Percentiles rank a stretch among this genome's conserved stretches.
Evolutionary conservation across 176 grass and related monocot species (phyloP).

Genomic region (Zizania latifolia): DNA sequence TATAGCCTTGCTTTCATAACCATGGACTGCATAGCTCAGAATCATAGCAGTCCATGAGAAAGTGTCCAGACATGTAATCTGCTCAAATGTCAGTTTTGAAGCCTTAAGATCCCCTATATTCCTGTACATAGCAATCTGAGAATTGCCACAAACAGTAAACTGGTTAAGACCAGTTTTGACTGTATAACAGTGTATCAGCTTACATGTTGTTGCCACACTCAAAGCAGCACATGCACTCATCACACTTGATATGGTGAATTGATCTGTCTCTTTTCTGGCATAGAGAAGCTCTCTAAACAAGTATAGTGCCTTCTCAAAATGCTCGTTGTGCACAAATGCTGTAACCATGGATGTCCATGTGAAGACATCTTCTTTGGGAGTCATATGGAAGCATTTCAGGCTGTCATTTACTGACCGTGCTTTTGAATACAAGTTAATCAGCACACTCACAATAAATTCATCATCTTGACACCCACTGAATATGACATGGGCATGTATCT

Average conservation of each 20-base stretch:
- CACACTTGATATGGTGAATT: conserved; percentile 45
- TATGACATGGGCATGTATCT: conserved; percentile 71
- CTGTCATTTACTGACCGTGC: conserved; percentile 35
- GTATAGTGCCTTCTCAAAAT: conserved; percentile 45
- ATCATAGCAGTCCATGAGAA: conserved; percentile 66
- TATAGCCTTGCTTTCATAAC: conserved; percentile 41
- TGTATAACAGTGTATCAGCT: conserved; percentile 56
- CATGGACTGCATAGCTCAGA: conserved; percentile 55
- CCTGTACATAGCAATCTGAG: conserved; percentile 67
- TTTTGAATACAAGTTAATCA: conserved; percentile 62
- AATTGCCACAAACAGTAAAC: conserved; percentile 56
- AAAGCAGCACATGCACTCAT: conserved; percentile 49
- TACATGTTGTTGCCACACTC: conserved; percentile 42
- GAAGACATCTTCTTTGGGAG: conserved; percentile 38
- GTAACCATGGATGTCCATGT: conserved; percentile 72
- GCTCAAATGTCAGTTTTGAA: conserved; percentile 46
- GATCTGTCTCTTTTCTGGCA: conserved; percentile 33
- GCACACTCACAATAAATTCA: conserved; percentile 46
- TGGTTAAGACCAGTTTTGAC: conserved; percentile 49
- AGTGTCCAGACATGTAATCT: conserved; percentile 43
- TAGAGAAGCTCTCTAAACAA: conserved; percentile 53
- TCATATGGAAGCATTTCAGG: conserved; percentile 61
- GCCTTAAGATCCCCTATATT: conserved; percentile 42
- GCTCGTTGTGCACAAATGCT: conserved; percentile 37
- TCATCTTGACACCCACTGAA: conserved; percentile 52